Evolutionary conservation across 73 alveolate species (phyloP), one percentile per base, ranked within the genome.

Genomic region (Durusdinium trenchii): DNA sequence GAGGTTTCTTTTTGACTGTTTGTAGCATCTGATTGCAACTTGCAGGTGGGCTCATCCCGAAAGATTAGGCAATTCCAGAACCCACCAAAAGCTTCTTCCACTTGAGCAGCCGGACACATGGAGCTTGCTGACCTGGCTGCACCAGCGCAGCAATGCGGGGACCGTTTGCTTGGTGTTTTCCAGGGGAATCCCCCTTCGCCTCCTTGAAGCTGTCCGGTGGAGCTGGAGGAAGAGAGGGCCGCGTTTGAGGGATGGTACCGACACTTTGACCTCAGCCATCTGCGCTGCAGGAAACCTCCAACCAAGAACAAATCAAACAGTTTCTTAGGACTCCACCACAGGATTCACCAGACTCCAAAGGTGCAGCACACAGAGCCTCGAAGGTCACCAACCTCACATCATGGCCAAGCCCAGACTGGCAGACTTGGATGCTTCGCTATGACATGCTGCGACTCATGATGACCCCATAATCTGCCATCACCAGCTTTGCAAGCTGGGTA

Each of bases 241-340:
- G 95, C 23, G 95, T 86, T 69, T 86, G 95, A 35, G 95, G 95
- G 36, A 86, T 86, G 64, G 47, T 6, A 20, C 95, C 95, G 47
- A 86, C 47, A 69, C 95, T 86, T 64, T 57, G 83, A 61, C 95
- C 95, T 86, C 84, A 20, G 28, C 18, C 81, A 26, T 18, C 81
- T 42, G 32, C 1, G n/a, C 16, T n/a, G 9, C 73, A 60, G 30
- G 18, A 16, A 57, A 12, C 18, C 73, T 60, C 30, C 73, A 60
- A 60, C 73, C 30, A 32, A 60, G 30, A 9, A 30, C 81, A 32
- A 42, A 32, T 28, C 6, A 20, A 45, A 40, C 9, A 40, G 16
- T 14, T 40, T 20, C 95, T 50, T 6, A 36, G 73, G 62, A 0
- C 47, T 62, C 46, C 43, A 42, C 95, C 95, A 35, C 83, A 57